phyloP scores from a whole-genome alignment of 129 eudicot species.

The Glebionis coronaria region DNA sequence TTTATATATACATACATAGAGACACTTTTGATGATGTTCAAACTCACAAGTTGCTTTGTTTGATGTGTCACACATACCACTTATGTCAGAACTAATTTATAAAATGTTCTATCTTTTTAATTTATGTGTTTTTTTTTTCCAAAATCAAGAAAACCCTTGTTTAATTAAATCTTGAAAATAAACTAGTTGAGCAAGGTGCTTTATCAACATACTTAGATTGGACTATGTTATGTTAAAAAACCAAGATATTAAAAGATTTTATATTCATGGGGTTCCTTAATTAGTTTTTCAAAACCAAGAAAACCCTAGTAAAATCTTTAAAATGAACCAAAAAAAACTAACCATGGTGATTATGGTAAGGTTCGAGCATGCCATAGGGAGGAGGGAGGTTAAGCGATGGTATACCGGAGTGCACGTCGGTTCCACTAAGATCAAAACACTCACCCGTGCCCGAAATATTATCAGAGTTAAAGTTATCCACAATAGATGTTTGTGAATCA shows the following conservation, averaged over 20 bases:
- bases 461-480: slow-evolving; percentile 46
- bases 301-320: slow-evolving; percentile 17
- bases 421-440: slow-evolving; percentile 2
- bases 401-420: slow-evolving; percentile 27
- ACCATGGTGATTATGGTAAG: slow-evolving; percentile 65
- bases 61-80: no score
- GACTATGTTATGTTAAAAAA: no score
- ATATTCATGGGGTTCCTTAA: no score
- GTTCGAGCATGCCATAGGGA: slow-evolving; percentile 50
- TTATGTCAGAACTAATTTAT: no score
- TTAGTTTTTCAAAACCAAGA: slow-evolving; percentile 3
- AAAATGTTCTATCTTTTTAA: neutral
- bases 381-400: slow-evolving; percentile 68
- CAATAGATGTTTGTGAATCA: slow-evolving; percentile 28
- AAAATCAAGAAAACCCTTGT: slow-evolving; percentile 9
- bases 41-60: no score
- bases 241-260: no score
- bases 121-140: slow-evolving; percentile 14
- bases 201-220: no score
- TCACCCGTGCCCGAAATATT: slow-evolving; percentile 43
- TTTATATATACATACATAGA: no score
- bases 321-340: neutral
- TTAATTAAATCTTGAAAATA: slow-evolving; percentile 4
- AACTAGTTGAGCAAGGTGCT: no score
- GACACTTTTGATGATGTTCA: no score